These are phyloP conservation scores for Sclerotinia subarctica DNA, from an alignment of 2,329 filamentous ascomycete genomes.

Conservation along the genomic window DNA sequence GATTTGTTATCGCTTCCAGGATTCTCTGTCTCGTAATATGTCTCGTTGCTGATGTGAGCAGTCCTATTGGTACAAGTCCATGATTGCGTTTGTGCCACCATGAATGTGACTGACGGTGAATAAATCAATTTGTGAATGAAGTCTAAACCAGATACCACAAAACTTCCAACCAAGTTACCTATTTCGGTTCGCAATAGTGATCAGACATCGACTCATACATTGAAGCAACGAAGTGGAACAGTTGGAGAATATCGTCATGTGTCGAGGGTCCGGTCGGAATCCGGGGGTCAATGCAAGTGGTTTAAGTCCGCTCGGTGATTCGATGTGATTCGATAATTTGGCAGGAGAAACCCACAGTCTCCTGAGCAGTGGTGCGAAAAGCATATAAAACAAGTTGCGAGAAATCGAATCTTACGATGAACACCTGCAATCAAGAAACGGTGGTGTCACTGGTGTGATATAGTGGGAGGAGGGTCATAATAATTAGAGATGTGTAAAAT, in stretches of 20 bases:
- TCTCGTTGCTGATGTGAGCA: constrained; percentile 21
- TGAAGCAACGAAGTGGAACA: constrained; percentile 8
- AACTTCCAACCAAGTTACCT: not conserved
- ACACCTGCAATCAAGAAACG: not conserved
- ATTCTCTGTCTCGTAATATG: constrained; percentile 4
- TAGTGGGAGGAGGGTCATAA: not conserved
- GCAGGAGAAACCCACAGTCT: constrained; percentile 3
- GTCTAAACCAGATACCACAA: constrained; percentile 2
- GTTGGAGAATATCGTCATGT: constrained; percentile 14
- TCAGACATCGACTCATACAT: not conserved
- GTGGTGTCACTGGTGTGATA: too few species aligned
- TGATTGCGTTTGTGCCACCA: constrained; percentile 18
- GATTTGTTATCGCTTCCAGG: constrained; percentile 4
- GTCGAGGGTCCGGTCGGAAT: not conserved
- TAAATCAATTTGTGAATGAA: not conserved
- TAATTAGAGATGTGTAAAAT: not conserved
- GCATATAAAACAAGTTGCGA: not conserved
- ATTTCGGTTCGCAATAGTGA: constrained; percentile 10
- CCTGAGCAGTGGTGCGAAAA: constrained; percentile 7
- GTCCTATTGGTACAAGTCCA: constrained; percentile 16
- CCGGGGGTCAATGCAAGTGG: not conserved
- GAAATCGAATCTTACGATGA: not conserved
- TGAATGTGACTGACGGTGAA: constrained; percentile 12
- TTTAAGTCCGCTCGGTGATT: constrained; percentile 7
- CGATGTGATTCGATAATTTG: constrained; percentile 2